Base-by-base conservation (phyloP, 441 rosid genomes). In the Gossypium aridum region DNA sequence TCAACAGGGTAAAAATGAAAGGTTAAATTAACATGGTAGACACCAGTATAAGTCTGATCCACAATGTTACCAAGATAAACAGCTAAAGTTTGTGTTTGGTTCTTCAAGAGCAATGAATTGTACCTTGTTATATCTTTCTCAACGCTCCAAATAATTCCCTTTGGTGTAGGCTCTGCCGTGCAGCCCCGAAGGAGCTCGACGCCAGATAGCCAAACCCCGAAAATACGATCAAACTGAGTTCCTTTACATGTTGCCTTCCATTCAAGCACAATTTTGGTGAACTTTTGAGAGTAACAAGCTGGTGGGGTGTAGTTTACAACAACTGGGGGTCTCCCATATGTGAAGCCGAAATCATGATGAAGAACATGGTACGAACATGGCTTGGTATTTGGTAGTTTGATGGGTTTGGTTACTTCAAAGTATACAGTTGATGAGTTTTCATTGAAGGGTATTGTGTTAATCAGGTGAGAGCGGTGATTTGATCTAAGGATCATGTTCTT, bases 101-200 rank as follows among this genome's bases (percentile, higher is more conserved):
- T 84, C 81, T 83, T 88, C 57, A 83, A 59, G 47, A 94, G 88
- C 72, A 90, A 59, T 7, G 97, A 85, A 69, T 73, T 76, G 51
- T 94, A 94, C 96, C 84, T 87, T 1, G 97, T 90, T 14, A 94
- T 76, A 76, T 92, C 98, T 88, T 94, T 94, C 79, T 83, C 76
- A 0, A 94, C 92, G 0, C 80, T 87, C 99, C 96, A 62, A 31
- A 62, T 70, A 23, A 87, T 90, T 6, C 98, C 99, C n/a, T 77
- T 80, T 0, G 82, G 56, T 2, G 79, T 85, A 13, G 99, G 98
- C 87, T 94, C 99, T 2, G 97, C 97, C 7, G 99, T 87, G 83
- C 99, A 91, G 86, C 99, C 86, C 70, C 97, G 82, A 71, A 94
- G 93, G 83, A 94, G 88, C 92, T 92, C 97, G 0, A 88, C 93